Evolutionary conservation across 192 early-diverging fungal species (phyloP), one percentile per base, ranked within the genome.

Genomic region (Funneliformis mosseae): DNA sequence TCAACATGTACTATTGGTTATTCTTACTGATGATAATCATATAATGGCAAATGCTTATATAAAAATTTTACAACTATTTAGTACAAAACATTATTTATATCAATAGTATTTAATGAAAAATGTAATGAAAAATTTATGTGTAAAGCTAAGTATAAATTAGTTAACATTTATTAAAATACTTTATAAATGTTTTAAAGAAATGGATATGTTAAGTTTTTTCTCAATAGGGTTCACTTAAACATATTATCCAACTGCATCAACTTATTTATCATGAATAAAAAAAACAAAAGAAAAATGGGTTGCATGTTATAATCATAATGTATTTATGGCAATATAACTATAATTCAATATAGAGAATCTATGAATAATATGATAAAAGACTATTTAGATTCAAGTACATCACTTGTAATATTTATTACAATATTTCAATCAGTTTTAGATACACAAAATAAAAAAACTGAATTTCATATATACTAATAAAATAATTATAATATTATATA

Each of bases 31-130:
- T 73, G 46, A 73, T 73, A 11, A 73, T 45, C 18, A 73, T 8
- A 43, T n/a, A 21, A 73, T 73, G n/a, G 5, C 41, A 48, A 73
- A 50, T 50, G 70, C 70, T 45, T 46, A 23, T n/a, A 45, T 7
- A 23, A 43, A 45, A 46, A 23, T 50, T 43, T 73, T 73, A 43
- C 3, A 43, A 48, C 42, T 16, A 23, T 72, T 42, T 23, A 18
- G 39, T 45, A 46, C 42, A 42, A 72, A 72, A 72, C 16, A 72
- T 72, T 27, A 7, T n/a, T 45, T 72, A n/a, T 71, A 45, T 71
- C 69, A 46, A 46, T 72, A 27, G 39, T 27, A 72, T 21, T 72
- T 72, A 72, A 46, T 71, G 8, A 72, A 72, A 72, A 72, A 72
- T 21, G 25, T 72, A 18, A 72, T 72, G 25, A 72, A 72, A 42